Conservation (phyloP, 352 stramenopile genomes). For the Phytophthora ohioensis region DNA sequence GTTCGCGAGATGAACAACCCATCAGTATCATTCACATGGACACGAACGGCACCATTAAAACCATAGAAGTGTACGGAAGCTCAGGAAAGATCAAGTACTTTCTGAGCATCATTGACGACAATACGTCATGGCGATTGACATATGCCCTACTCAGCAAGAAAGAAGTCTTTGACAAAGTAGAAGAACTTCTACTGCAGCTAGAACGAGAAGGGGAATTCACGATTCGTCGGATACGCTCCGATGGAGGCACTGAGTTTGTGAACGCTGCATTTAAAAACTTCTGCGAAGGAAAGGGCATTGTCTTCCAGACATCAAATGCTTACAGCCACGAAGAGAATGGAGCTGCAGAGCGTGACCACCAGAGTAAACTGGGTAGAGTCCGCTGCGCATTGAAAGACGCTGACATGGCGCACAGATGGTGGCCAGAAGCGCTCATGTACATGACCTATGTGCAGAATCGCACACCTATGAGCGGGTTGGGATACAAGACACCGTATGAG, state of each 20-base stretch:
- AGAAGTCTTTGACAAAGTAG: slow-evolving; percentile 11
- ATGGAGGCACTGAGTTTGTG: slow-evolving; percentile 20
- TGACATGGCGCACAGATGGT: background rate
- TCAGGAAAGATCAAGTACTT: slow-evolving; percentile 19
- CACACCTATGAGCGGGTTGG: slow-evolving; percentile 10
- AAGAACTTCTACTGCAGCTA: slow-evolving; percentile 3
- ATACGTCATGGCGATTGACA: slow-evolving; percentile 23
- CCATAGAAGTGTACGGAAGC: slow-evolving; percentile 9
- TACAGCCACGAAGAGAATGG: background rate
- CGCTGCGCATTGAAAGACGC: too few relatives aligned
- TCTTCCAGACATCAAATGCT: slow-evolving; percentile 19
- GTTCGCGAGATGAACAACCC: slow-evolving; percentile 7
- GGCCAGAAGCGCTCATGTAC: slow-evolving; percentile 25
- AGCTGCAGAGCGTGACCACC: too few relatives aligned
- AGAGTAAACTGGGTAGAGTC: too few relatives aligned
- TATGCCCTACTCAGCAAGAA: slow-evolving; percentile 12
- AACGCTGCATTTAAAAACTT: slow-evolving; percentile 19
- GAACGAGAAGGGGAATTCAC: slow-evolving; percentile 13
- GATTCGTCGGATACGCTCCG: background rate
- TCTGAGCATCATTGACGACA: slow-evolving; percentile 24
- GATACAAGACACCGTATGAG: slow-evolving; percentile 9
- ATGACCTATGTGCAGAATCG: slow-evolving; percentile 21
- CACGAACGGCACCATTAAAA: slow-evolving; percentile 24
- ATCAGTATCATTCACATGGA: slow-evolving; percentile 30
- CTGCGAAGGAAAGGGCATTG: slow-evolving; percentile 6